Base-by-base conservation (phyloP, 2,329 filamentous ascomycete species). In the Beauveria brongniartii region DNA sequence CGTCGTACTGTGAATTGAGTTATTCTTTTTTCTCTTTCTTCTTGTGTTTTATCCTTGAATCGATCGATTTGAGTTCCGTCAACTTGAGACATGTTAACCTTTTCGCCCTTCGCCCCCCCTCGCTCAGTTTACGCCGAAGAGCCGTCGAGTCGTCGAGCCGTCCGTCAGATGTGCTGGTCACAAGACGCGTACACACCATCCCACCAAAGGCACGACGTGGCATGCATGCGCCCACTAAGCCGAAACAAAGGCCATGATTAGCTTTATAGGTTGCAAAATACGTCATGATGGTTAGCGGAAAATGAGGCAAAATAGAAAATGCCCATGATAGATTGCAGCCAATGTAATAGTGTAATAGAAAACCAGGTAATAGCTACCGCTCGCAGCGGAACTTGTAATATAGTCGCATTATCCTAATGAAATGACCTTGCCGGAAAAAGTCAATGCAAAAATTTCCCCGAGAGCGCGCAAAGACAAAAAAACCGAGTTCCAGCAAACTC, bases 401-500 rank as follows among this genome's bases (percentile, higher is more conserved):
- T 20, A 22, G 24, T 24, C 37, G 22, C 8, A 10, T 43, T 22
- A 24, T 48, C 26, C 34, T 47, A 51, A 24, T 18, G 16, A 34
- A 5, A 28, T 34, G 44, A 10, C 46, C 44, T 43, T 50, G n/a
- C 46, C 5, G 37, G 37, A 22, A 8, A n/a, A 40, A 24, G 20
- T 16, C 16, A 7, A 50, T 7, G 6, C 18, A 37, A 22, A 52
- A 9, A 43, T 37, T 43, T 14, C n/a, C 56, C 47, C 26, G 26
- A 14, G 5, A 52, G 26, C 24, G 34, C 46, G 14, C 24, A 40
- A 46, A 55, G 20, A 53, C 28, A 43, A 24, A 22, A 22, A 20
- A 46, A 24, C 18, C 3, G 30, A 48, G 40, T 26, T 55, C 50
- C 56, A 51, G 37, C 46, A 37, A 61, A 61, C 53, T 43, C 59